phyloP scores from a whole-genome alignment of 257 asterid genomes.

The Plantago ovata region DNA sequence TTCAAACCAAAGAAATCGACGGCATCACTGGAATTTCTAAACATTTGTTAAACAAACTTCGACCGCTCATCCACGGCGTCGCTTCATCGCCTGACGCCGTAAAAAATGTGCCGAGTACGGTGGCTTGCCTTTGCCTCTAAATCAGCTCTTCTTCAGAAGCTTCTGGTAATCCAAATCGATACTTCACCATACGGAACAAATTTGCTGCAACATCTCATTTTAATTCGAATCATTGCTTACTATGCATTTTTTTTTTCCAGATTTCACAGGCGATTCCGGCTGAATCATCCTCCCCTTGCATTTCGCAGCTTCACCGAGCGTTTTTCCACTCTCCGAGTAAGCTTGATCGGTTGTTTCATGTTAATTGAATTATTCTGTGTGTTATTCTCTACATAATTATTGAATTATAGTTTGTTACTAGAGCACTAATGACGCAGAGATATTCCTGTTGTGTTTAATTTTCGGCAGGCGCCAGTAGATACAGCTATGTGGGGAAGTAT shows the following conservation, averaged over 20 bases:
- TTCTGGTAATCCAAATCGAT: conserved; percentile 34
- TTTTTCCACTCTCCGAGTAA: conserved; percentile 45
- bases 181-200: background rate
- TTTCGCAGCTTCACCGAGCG: conserved; percentile 31
- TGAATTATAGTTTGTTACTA: too few species aligned
- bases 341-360: conserved; percentile 6
- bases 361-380: too few species aligned
- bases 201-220: background rate
- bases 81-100: background rate
- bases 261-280: conserved; percentile 27
- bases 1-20: too few species aligned
- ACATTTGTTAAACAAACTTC: too few species aligned
- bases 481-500: conserved; percentile 25
- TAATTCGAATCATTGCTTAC: background rate
- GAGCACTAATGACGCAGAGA: background rate
- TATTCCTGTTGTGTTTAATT: conserved; percentile 22
- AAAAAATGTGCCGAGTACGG: conserved; percentile 29
- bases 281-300: conserved; percentile 27
- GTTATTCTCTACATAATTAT: too few species aligned
- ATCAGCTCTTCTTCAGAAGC: conserved; percentile 31
- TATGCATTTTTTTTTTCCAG: conserved; percentile 23
- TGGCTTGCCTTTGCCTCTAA: conserved; percentile 34
- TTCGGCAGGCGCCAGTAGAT: conserved; percentile 34
- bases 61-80: background rate
- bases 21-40: too few species aligned